These are phyloP conservation scores for Gossypium rotundifolium DNA, from an alignment of 345 rosid genomes.

Conservation along the genomic window DNA sequence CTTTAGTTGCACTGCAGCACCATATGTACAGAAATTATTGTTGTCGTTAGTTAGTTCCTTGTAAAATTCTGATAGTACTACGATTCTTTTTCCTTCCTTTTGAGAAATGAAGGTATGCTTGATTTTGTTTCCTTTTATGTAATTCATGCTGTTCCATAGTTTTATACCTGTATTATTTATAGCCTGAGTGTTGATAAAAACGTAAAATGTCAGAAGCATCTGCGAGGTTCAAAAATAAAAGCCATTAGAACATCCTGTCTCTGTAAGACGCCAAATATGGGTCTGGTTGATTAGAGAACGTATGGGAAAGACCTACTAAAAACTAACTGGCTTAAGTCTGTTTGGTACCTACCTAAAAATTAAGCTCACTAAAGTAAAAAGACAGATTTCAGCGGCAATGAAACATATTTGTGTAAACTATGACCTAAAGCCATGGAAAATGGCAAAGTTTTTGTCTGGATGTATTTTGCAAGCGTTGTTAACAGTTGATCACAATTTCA, in stretches of 20 bases:
- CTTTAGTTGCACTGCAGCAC: neutral
- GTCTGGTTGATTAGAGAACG: neutral
- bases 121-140: neutral
- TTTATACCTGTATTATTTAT: neutral
- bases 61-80: neutral
- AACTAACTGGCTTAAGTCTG: neutral
- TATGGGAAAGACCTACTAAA: neutral
- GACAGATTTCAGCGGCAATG: neutral
- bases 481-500: too few relatives aligned
- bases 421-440: neutral
- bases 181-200: neutral
- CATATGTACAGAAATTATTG: neutral
- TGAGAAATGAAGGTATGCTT: neutral
- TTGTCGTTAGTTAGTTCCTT: constrained; percentile 1
- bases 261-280: neutral
- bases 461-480: neutral
- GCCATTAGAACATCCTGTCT: neutral
- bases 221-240: neutral
- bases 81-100: neutral
- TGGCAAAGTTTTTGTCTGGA: neutral
- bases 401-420: neutral
- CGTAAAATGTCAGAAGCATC: neutral
- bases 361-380: neutral
- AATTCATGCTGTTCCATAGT: neutral
- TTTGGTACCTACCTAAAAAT: neutral